These are phyloP conservation scores for Acanthochlamys bracteata DNA, from an alignment of 106 monocot genomes.

Conservation along the genomic window DNA sequence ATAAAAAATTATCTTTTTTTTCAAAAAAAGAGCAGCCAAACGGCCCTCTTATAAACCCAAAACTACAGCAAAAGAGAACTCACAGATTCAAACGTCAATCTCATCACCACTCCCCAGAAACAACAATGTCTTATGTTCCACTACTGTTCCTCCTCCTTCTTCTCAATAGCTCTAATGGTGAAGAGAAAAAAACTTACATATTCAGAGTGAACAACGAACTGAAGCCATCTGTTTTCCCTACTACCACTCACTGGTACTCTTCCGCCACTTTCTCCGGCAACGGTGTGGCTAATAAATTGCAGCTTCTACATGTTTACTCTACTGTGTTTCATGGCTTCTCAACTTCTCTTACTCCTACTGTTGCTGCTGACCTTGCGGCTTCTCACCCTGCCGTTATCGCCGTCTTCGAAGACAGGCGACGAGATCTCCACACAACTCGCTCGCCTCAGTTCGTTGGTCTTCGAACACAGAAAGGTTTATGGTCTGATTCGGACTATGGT, in stretches of 20 bases:
- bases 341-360: constrained; percentile 37
- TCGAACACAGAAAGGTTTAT: constrained; percentile 78
- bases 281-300: neutral
- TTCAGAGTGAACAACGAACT: constrained; percentile 41
- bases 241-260: constrained; percentile 72
- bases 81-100: no score
- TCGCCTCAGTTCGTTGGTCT: constrained; percentile 94
- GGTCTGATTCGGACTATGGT: constrained; percentile 94
- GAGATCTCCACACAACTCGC: constrained; percentile 76
- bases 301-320: constrained; percentile 66
- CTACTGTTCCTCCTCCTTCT: neutral
- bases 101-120: no score
- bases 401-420: constrained; percentile 64
- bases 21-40: no score
- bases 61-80: no score
- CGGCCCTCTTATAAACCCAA: no score
- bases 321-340: constrained; percentile 95
- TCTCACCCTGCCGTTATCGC: constrained; percentile 61
- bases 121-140: neutral
- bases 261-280: constrained; percentile 33
- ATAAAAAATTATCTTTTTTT: no score
- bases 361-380: constrained; percentile 20
- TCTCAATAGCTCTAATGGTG: neutral
- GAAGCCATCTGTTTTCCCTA: constrained; percentile 77
- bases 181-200: constrained; percentile 60